Percentiles rank a stretch among this genome's conserved stretches.
Evolutionary conservation across 805 yeast genomes (phyloP).

Genomic region (Pichia deserticola): DNA sequence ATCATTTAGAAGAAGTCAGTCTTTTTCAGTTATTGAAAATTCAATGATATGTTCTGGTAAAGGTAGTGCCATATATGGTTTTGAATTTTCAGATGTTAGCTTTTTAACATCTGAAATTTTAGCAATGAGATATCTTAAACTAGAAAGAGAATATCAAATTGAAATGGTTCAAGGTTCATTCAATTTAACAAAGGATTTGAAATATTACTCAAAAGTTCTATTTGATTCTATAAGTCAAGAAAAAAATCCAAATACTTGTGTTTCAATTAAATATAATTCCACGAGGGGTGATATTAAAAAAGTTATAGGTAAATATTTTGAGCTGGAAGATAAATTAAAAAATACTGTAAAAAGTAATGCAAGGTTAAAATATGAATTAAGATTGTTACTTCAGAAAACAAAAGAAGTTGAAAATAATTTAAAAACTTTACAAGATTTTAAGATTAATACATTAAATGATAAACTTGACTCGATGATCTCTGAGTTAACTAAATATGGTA

Average conservation of each 20-base stretch:
- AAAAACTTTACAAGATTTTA: constrained; percentile 28
- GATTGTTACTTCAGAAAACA: constrained; percentile 51
- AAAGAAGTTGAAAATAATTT: constrained; percentile 59
- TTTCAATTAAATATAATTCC: neutral
- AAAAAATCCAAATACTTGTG: constrained; percentile 2
- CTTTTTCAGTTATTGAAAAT: constrained; percentile 25
- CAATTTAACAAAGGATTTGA: neutral
- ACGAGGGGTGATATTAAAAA: constrained; percentile 9
- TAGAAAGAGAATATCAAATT: constrained; percentile 10
- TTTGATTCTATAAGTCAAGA: neutral
- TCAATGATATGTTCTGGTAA: constrained; percentile 5
- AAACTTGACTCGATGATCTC: constrained; percentile 9
- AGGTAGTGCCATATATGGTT: constrained; percentile 8
- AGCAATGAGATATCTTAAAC: constrained; percentile 11
- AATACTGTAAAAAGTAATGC: constrained; percentile 53
- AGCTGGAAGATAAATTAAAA: constrained; percentile 31
- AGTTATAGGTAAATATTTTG: constrained; percentile 19
- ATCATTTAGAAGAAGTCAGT: constrained; percentile 25
- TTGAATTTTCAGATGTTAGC: constrained; percentile 12
- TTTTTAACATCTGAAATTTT: constrained; percentile 14
- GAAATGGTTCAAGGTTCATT: constrained; percentile 8
- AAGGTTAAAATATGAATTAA: constrained; percentile 56
- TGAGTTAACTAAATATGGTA: neutral
- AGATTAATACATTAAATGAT: constrained; percentile 25
- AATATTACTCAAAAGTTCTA: neutral